Evolutionary conservation across 345 rosid species (phyloP).

Genomic region (Syzygium oleosum): DNA sequence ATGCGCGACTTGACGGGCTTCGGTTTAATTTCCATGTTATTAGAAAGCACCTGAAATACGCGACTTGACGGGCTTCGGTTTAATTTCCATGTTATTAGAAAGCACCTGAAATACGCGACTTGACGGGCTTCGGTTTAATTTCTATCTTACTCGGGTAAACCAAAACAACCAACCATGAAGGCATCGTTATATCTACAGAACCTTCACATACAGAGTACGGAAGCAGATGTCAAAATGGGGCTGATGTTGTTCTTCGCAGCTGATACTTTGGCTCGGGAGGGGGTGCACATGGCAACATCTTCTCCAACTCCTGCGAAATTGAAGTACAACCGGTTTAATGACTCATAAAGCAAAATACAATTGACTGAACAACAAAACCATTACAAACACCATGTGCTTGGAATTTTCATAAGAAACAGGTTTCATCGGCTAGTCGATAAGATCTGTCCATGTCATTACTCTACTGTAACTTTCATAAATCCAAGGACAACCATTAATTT

Average conservation of each 20-base stretch:
- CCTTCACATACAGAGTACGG: neutral
- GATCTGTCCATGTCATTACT: neutral
- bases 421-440: neutral
- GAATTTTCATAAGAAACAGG: neutral
- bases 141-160: neutral
- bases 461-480: neutral
- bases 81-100: neutral
- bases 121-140: neutral
- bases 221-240: conserved; percentile 36
- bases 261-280: conserved; percentile 58
- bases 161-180: neutral
- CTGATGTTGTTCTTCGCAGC: conserved; percentile 62
- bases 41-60: neutral
- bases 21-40: neutral
- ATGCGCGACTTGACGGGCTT: neutral
- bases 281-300: conserved; percentile 40
- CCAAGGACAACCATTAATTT: neutral
- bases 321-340: neutral
- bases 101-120: neutral
- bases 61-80: neutral
- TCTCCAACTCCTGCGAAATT: conserved; percentile 54
- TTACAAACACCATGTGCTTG: neutral
- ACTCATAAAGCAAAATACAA: neutral
- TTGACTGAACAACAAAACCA: neutral
- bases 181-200: conserved; percentile 16